A percentile compares a stretch with the other conserved stretches of the same genome.
These are phyloP conservation scores for Penicillium dipodomyicola DNA, from an alignment of 495 filamentous ascomycete species.

Conservation along the genomic window DNA sequence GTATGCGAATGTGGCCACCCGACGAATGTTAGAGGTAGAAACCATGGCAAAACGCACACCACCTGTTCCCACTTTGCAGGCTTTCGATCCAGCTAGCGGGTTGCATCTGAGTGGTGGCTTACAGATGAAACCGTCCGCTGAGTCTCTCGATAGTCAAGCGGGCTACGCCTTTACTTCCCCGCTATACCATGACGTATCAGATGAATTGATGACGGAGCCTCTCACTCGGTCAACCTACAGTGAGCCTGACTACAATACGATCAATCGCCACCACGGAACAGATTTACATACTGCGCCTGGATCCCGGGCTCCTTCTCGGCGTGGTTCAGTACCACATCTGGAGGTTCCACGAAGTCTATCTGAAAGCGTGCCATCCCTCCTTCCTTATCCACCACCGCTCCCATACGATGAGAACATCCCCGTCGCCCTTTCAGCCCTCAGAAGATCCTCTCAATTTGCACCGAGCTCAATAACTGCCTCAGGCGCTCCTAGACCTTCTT, in stretches of 20 bases:
- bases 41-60: slow-evolving; percentile 24
- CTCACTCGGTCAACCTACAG: slow-evolving; percentile 38
- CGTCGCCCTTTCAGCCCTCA: slow-evolving; percentile 19
- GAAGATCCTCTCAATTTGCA: slow-evolving; percentile 7
- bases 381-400: slow-evolving; percentile 24
- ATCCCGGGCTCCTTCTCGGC: slow-evolving; percentile 29
- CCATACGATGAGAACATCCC: slow-evolving; percentile 36
- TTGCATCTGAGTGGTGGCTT: slow-evolving; percentile 27
- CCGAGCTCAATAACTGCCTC: slow-evolving; percentile 1
- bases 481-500: not conserved
- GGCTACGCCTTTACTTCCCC: slow-evolving; percentile 35
- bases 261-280: slow-evolving; percentile 15
- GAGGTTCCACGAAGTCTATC: slow-evolving; percentile 28
- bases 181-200: slow-evolving; percentile 26
- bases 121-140: slow-evolving; percentile 36
- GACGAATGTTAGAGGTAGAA: slow-evolving; percentile 19
- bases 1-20: slow-evolving; percentile 31
- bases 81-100: slow-evolving; percentile 16
- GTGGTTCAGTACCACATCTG: slow-evolving; percentile 22
- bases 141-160: slow-evolving; percentile 32
- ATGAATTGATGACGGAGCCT: slow-evolving; percentile 32
- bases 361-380: slow-evolving; percentile 31
- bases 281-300: slow-evolving; percentile 28
- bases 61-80: slow-evolving; percentile 22
- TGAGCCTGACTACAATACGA: slow-evolving; percentile 31